Conservation (phyloP, 768 basidiomycete species). For the Cyclocybe aegerita region DNA sequence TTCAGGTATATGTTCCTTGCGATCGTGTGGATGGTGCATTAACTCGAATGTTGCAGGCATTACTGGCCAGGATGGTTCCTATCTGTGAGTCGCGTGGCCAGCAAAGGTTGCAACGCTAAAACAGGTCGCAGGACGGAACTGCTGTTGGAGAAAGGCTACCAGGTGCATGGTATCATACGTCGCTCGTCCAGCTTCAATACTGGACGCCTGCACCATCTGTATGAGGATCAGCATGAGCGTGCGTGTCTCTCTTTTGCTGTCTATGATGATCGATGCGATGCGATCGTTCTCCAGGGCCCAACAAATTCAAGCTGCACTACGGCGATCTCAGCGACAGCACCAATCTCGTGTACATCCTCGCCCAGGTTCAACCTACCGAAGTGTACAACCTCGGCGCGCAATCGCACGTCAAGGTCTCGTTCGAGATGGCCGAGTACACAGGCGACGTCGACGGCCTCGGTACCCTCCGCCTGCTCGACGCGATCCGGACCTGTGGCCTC, state of each 20-base stretch:
- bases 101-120: not conserved
- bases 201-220: conserved; percentile 89
- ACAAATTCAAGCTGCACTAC: conserved; percentile 83
- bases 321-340: conserved; percentile 95
- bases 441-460: conserved; percentile 96
- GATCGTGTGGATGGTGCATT: conserved; percentile 9
- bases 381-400: conserved; percentile 98
- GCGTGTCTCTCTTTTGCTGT: conserved; percentile 25
- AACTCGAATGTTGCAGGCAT: conserved; percentile 55
- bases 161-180: conserved; percentile 94
- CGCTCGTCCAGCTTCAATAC: conserved; percentile 99
- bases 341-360: conserved; percentile 95
- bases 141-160: conserved; percentile 82
- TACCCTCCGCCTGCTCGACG: conserved; percentile 93
- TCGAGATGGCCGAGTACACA: conserved; percentile 99
- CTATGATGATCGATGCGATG: not conserved
- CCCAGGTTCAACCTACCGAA: conserved; percentile 92
- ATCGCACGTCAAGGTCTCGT: conserved; percentile 98
- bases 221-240: conserved; percentile 92
- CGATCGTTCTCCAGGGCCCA: conserved; percentile 46
- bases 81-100: conserved; percentile 59
- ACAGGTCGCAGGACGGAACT: conserved; percentile 65
- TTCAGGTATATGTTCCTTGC: conserved; percentile 54
- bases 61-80: conserved; percentile 96
- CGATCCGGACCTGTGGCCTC: conserved; percentile 92